phyloP scores from a whole-genome alignment of 352 stramenopile genomes.

The Pythium apleroticum region DNA sequence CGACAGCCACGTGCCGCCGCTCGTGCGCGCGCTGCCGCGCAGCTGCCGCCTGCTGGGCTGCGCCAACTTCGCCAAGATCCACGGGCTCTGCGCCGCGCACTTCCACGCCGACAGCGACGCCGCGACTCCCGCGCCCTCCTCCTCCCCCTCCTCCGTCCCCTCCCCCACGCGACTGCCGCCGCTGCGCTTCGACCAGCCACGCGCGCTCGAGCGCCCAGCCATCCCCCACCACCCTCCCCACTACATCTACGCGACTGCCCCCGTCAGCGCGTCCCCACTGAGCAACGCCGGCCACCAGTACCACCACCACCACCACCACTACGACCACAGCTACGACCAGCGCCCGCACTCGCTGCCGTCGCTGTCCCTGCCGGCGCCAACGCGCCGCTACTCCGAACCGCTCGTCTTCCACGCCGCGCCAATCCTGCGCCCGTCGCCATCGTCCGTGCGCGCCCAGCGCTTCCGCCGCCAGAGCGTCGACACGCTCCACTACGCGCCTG shows the following conservation, averaged over 20 bases:
- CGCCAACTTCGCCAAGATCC: conserved; percentile 65
- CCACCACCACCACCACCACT: conserved; percentile 10
- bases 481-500: conserved; percentile 7
- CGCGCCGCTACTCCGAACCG: conserved; percentile 27
- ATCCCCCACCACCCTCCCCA: conserved; percentile 6
- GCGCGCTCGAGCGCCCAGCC: conserved; percentile 16
- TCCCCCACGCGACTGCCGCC: conserved; percentile 19
- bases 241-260: not conserved
- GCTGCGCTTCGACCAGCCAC: conserved; percentile 23
- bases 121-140: not conserved
- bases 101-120: conserved; percentile 33
- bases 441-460: conserved; percentile 10
- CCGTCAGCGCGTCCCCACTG: not conserved
- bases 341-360: conserved; percentile 10
- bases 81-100: conserved; percentile 65
- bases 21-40: conserved; percentile 37
- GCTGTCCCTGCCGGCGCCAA: conserved; percentile 4
- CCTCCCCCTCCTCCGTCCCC: not conserved
- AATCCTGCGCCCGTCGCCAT: not conserved
- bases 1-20: conserved; percentile 31
- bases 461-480: conserved; percentile 20
- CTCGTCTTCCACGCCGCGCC: conserved; percentile 1
- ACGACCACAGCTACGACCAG: conserved; percentile 10
- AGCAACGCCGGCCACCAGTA: conserved; percentile 7
- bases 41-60: conserved; percentile 54